Evolutionary conservation across 768 basidiomycete species (phyloP).

Genomic region (Boletus vermiculosoides): DNA sequence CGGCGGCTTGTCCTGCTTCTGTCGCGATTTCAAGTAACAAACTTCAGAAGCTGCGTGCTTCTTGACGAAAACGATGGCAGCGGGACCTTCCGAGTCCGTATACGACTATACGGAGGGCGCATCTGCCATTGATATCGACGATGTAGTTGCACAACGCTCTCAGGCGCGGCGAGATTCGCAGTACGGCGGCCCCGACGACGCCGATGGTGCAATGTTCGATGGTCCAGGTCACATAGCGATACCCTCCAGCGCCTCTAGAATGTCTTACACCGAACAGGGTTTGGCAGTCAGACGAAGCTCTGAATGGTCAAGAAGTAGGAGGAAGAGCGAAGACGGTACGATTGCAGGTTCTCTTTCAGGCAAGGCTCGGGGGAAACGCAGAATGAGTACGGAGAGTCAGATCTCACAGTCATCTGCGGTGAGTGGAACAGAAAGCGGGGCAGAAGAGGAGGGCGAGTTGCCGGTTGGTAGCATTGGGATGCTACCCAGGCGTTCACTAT

Average conservation of each 20-base stretch:
- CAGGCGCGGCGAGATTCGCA: constrained; percentile 68
- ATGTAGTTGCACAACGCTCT: constrained; percentile 51
- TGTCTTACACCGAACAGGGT: constrained; percentile 59
- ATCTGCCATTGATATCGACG: constrained; percentile 67
- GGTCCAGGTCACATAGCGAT: constrained; percentile 64
- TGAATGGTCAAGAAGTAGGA: constrained; percentile 46
- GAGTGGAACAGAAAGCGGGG: constrained; percentile 39
- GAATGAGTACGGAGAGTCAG: constrained; percentile 44
- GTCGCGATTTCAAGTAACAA: not conserved
- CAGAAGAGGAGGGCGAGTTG: constrained; percentile 37
- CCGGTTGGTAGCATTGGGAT: constrained; percentile 28
- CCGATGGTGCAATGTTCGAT: constrained; percentile 70
- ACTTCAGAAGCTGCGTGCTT: not conserved
- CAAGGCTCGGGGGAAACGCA: constrained; percentile 36
- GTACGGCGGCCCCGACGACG: constrained; percentile 49
- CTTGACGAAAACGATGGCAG: constrained; percentile 15
- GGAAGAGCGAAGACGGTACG: constrained; percentile 48
- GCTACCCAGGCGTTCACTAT: constrained; percentile 34
- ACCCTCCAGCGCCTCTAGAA: constrained; percentile 78
- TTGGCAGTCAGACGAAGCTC: constrained; percentile 50
- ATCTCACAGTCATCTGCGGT: constrained; percentile 40
- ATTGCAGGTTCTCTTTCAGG: constrained; percentile 26
- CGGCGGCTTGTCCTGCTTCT: not conserved
- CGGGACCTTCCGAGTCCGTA: constrained; percentile 12
- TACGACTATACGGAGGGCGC: constrained; percentile 88